A percentile compares a stretch with the other conserved stretches of the same genome.
Evolutionary conservation across 768 basidiomycete species (phyloP).

Genomic region (Psilocybe tampanensis): DNA sequence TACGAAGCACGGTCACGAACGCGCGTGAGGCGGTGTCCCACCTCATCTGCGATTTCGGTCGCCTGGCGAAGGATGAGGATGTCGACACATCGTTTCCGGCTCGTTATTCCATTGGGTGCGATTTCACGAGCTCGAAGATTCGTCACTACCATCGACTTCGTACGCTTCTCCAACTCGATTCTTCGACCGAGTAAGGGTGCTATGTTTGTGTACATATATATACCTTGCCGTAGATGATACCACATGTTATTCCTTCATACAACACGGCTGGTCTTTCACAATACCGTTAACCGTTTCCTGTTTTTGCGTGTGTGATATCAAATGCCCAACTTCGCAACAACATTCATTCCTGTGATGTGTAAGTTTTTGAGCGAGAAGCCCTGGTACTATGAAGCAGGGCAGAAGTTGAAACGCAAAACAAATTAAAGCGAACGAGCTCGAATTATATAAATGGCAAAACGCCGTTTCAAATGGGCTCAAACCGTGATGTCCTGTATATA

Average conservation of each 20-base stretch:
- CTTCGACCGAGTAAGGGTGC: constrained; percentile 4
- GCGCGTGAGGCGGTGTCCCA: constrained; percentile 31
- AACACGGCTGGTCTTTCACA: too few relatives aligned
- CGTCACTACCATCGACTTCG: constrained; percentile 38
- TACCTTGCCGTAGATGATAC: neutral
- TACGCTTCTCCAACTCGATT: constrained; percentile 31
- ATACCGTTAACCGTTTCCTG: too few relatives aligned
- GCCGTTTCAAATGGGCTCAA: too few relatives aligned
- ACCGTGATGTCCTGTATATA: too few relatives aligned
- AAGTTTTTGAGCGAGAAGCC: too few relatives aligned
- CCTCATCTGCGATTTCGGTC: constrained; percentile 36
- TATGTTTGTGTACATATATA: neutral
- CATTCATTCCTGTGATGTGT: too few relatives aligned
- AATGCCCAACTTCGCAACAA: too few relatives aligned
- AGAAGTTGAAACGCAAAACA: too few relatives aligned
- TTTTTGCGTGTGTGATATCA: too few relatives aligned
- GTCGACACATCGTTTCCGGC: constrained; percentile 23
- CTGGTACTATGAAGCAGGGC: too few relatives aligned
- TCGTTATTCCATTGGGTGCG: constrained; percentile 28
- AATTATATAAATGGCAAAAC: too few relatives aligned
- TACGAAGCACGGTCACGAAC: constrained; percentile 25
- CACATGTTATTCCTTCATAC: neutral
- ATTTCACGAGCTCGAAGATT: constrained; percentile 11
- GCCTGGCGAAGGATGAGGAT: constrained; percentile 26
- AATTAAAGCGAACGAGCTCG: too few relatives aligned